phyloP scores from a whole-genome alignment of 2,329 filamentous ascomycete genomes.

The Ophiocordyceps unilateralis region DNA sequence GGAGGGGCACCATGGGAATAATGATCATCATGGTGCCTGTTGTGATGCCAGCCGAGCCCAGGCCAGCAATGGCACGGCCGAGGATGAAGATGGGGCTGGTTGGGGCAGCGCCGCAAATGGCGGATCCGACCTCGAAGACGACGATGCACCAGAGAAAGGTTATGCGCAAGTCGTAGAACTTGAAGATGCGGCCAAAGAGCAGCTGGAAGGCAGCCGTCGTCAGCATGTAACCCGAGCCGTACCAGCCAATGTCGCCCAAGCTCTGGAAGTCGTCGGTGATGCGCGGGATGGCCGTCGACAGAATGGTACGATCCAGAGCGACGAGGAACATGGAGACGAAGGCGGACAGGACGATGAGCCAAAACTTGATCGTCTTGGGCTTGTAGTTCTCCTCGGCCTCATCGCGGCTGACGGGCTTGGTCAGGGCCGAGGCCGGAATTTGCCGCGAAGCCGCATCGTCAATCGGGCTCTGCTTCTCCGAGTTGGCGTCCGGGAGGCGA shows the following conservation, averaged over 20 bases:
- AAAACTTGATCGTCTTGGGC: slow-evolving; percentile 35
- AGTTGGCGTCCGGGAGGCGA: neutral
- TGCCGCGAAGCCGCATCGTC: neutral
- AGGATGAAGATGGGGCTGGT: slow-evolving; percentile 31
- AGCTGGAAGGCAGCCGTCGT: slow-evolving; percentile 31
- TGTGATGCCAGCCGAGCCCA: slow-evolving; percentile 32
- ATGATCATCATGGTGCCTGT: slow-evolving; percentile 29
- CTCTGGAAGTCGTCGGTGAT: slow-evolving; percentile 28
- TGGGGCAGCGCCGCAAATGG: slow-evolving; percentile 26
- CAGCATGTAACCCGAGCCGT: slow-evolving; percentile 30
- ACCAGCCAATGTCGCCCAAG: slow-evolving; percentile 34
- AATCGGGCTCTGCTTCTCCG: neutral
- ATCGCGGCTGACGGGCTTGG: slow-evolving; percentile 1
- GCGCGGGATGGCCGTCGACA: slow-evolving; percentile 32
- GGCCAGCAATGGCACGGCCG: slow-evolving; percentile 31
- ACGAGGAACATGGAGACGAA: slow-evolving; percentile 39
- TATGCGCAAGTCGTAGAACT: slow-evolving; percentile 29
- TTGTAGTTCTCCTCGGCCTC: slow-evolving; percentile 26
- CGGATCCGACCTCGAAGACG: slow-evolving; percentile 26
- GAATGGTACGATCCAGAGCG: slow-evolving; percentile 35
- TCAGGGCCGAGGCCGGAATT: neutral
- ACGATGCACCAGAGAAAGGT: slow-evolving; percentile 24
- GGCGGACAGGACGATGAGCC: slow-evolving; percentile 35
- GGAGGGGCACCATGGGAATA: slow-evolving; percentile 31
- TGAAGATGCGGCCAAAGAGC: slow-evolving; percentile 31